Evolutionary conservation across 73 alveolate species (phyloP).

Genomic region (Paramecium bursaria): DNA sequence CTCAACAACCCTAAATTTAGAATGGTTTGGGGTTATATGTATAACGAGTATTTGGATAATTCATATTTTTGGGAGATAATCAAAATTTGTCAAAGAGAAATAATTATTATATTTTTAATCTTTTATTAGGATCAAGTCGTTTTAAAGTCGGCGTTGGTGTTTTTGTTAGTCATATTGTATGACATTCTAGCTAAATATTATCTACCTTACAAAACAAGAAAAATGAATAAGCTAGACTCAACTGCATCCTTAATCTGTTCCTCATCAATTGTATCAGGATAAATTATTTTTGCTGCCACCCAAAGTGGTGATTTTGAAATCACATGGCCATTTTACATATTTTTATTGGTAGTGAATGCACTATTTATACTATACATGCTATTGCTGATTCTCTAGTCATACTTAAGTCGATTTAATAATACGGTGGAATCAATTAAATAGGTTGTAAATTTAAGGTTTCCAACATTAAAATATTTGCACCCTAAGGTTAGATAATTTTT

Average conservation of each 20-base stretch:
- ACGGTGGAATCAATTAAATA: no score
- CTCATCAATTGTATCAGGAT: no score
- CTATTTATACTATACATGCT: background rate
- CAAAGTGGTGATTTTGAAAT: no score
- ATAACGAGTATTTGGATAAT: background rate
- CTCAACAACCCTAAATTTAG: background rate
- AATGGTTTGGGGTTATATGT: slow-evolving; percentile 5
- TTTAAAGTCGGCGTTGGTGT: slow-evolving; percentile 1
- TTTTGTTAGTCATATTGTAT: slow-evolving; percentile 24
- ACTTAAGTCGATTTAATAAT: no score
- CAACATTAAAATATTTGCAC: no score
- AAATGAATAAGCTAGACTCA: no score
- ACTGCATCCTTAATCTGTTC: no score
- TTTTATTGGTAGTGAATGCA: background rate
- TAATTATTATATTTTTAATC: background rate
- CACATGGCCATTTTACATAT: slow-evolving; percentile 22
- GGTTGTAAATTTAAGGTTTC: no score
- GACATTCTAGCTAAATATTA: background rate
- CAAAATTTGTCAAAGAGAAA: background rate
- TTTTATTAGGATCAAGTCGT: slow-evolving; percentile 9
- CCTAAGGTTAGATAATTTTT: no score
- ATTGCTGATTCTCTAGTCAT: background rate
- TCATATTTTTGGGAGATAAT: slow-evolving; percentile 29
- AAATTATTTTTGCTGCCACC: no score
- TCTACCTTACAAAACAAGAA: background rate